phyloP scores from a whole-genome alignment of 1,139 yeast genomes.

The Scheffersomyces quercinus region DNA sequence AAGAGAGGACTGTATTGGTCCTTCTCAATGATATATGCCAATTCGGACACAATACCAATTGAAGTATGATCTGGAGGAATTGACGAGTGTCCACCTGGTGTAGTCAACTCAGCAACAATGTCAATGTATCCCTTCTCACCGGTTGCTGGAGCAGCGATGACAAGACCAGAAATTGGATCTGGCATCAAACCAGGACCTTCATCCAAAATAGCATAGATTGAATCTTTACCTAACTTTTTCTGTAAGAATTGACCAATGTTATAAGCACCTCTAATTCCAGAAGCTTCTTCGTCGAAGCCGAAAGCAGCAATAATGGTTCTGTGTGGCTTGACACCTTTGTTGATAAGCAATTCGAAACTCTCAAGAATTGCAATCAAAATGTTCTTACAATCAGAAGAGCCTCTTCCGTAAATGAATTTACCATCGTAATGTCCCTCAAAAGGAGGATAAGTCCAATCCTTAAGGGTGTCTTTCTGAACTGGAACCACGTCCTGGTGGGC shows the following conservation, averaged over 20 bases:
- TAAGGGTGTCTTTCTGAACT: constrained; percentile 56
- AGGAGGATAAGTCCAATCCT: constrained; percentile 70
- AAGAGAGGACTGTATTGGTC: constrained; percentile 49
- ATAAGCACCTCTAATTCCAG: constrained; percentile 61
- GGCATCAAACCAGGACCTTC: constrained; percentile 53
- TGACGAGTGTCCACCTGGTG: constrained; percentile 75
- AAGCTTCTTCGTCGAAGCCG: constrained; percentile 75
- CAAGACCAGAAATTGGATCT: constrained; percentile 29
- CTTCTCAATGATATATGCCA: constrained; percentile 52
- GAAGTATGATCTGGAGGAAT: constrained; percentile 70
- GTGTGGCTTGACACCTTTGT: constrained; percentile 48
- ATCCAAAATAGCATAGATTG: constrained; percentile 59
- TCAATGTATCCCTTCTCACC: constrained; percentile 71
- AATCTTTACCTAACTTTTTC: constrained; percentile 54
- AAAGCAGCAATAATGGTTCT: constrained; percentile 60
- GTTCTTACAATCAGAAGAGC: constrained; percentile 64
- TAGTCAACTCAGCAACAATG: constrained; percentile 43
- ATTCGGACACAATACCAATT: constrained; percentile 66
- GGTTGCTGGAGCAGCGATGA: constrained; percentile 48
- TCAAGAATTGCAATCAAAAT: constrained; percentile 58
- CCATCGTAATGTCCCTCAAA: constrained; percentile 62
- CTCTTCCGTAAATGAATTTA: constrained; percentile 58
- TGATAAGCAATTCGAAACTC: constrained; percentile 50
- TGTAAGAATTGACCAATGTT: constrained; percentile 41
- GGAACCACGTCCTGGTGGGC: constrained; percentile 90